Evolutionary conservation across 2,329 filamentous ascomycete genomes (phyloP), one percentile per base, ranked within the genome.

Genomic region (Coniochaeta sp.): DNA sequence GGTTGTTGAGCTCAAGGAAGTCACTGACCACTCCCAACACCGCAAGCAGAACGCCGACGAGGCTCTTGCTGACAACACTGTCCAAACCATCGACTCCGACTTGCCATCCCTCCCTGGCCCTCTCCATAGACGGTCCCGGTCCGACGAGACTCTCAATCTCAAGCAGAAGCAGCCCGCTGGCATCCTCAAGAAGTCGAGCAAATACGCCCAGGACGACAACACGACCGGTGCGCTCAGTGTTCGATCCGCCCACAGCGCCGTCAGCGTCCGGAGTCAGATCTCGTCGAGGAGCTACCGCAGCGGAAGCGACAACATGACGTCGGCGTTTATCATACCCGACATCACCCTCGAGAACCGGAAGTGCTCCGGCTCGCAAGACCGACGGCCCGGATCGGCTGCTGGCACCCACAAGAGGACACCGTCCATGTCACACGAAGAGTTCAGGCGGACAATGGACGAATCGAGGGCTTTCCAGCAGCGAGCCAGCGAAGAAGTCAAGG

Each of bases 261-360:
- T 59, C 56, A 66, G 64, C 55, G 45, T 22, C 28, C 38, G 22
- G 20, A 56, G 53, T 47, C 53, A 54, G 24, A 30, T 51, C 12
- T 53, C 54, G 18, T 57, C 57, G 1, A 57, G 58, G 38, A 61
- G 53, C 51, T 57, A 59, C 20, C 53, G 59, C 32, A 55, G 58
- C 13, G 54, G 53, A 18, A 72, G 73, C 48, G 76, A 80, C 33
- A 78, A 80, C 56, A 79, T 81, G 74, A 81, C 78, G 0, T 82
- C 79, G 6, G 78, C 76, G 3, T 76, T 81, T 58, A 79, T 82
- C 57, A 68, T 82, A 52, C 77, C 79, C 20, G 79, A 82, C 55
- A 81, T 81, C 55, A 82, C 78, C 2, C 68, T 80, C 38, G 38
- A 42, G 20, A 26, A 26, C 20, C 14, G 10, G 20, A 42, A 24